Base-by-base conservation (phyloP, 768 basidiomycete genomes). In the Boletus rubescentipes region DNA sequence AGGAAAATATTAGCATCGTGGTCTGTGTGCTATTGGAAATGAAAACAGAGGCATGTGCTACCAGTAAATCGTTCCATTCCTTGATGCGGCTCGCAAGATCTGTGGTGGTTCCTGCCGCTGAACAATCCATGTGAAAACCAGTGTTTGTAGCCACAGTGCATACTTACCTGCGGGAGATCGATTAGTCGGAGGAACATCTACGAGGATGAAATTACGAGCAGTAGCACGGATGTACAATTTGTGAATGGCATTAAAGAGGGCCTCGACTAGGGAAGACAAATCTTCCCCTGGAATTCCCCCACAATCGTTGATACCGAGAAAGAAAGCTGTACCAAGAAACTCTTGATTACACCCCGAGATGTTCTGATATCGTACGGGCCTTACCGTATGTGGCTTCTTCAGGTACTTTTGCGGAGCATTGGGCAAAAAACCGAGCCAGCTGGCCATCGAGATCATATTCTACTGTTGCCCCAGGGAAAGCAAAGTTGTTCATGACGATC, bases 181-280 rank as follows among this genome's bases (percentile, higher is more conserved):
- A 23, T 59, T 35, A 21, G 56, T 59, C 12, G 56, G 58, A 45
- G 57, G 58, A 18, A 58, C 58, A n/a, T 59, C 58, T 5, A 59
- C 38, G 26, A 59, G 50, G 46, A 59, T 31, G 21, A 59, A 53
- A 39, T 59, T 53, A 12, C 58, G 56, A 10, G 46, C 58, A 36
- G 12, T 4, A 1, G 43, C 51, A 6, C 29, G 20, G 31, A 14
- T 7, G 35, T 46, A 53, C 38, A 58, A 42, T 36, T 21, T 37
- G 10, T 30, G 38, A 2, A 59, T 35, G 15, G 40, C 49, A 51
- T 35, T 35, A 32, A 58, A 58, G n/a, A 58, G 30, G 31, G 11
- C 29, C 5, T 39, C n/a, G 5, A 51, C 36, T 6, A 51, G 5
- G 4, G 36, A 38, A 12, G 45, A 23, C 8, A 40, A 20, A 11